These are phyloP conservation scores for Aspergillus biplanus DNA, from an alignment of 495 filamentous ascomycete species.

Conservation along the genomic window DNA sequence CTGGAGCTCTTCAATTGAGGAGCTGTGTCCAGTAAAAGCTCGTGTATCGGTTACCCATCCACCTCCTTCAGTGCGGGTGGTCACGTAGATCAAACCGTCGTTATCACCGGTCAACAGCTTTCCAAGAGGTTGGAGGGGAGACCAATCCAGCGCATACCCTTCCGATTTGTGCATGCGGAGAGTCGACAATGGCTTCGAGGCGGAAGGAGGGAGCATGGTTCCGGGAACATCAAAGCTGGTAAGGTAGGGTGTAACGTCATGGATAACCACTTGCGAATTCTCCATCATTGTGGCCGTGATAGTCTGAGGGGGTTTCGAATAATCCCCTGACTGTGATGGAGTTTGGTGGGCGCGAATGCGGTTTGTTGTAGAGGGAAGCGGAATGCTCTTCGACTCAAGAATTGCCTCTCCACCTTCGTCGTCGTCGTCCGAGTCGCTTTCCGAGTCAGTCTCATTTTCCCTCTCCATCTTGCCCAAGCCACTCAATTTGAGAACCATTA, in stretches of 20 bases:
- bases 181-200: conserved; percentile 83
- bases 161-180: conserved; percentile 90
- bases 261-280: conserved; percentile 82
- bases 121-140: conserved; percentile 70
- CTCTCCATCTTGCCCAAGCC: conserved; percentile 84
- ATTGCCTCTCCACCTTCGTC: conserved; percentile 88
- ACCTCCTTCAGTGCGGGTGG: conserved; percentile 81
- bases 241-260: conserved; percentile 89
- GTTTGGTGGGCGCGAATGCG: conserved; percentile 83
- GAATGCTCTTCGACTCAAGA: conserved; percentile 88
- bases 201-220: conserved; percentile 72
- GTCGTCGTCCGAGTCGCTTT: conserved; percentile 75
- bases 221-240: conserved; percentile 87
- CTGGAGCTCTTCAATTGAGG: conserved; percentile 91
- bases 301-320: conserved; percentile 72
- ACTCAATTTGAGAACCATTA: conserved; percentile 95
- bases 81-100: conserved; percentile 83
- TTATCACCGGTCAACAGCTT: conserved; percentile 93
- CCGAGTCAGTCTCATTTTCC: conserved; percentile 67
- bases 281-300: conserved; percentile 92
- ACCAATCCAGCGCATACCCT: conserved; percentile 96
- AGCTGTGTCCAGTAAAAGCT: conserved; percentile 79
- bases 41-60: conserved; percentile 82
- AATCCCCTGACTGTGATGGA: conserved; percentile 62
- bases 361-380: conserved; percentile 83